Base-by-base conservation (phyloP, 208 protist species). In the Crithidia sp. region DNA sequence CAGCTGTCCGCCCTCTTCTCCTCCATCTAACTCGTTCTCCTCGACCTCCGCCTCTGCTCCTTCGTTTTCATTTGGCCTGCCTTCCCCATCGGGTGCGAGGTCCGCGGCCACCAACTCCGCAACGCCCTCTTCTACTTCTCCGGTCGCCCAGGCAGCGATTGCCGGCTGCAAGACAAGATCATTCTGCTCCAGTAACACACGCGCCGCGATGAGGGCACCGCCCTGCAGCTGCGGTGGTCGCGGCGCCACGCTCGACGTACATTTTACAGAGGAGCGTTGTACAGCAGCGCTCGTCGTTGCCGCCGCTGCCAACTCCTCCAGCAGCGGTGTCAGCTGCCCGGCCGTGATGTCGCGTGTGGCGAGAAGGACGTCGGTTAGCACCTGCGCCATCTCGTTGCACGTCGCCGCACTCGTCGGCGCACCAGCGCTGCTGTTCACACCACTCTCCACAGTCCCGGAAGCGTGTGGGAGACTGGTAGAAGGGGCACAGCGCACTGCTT, bases 331-430 rank as follows among this genome's bases (percentile, higher is more conserved):
- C 4, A 93, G 67, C 75, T 93, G 83, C 39, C 79, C 85, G 2
- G 76, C 13, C 10, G 85, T 86, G 55, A 90, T 75, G 54, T 71
- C 49, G n/a, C 70, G 36, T 3, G 85, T 93, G 17, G 74, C 65
- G 28, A 17, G 59, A 7, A 93, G 72, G 53, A 93, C 67, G 56
- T 93, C 88, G 14, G 45, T 14, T 12, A 93, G 74, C 68, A 93
- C 43, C 53, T 75, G 70, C 41, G 76, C 88, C 85, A 90, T 90
- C 81, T 90, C 85, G 4, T 49, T 62, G 41, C 77, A 76, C 54
- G 72, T 81, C 17, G 77, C 74, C n/a, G 70, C 55, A 4, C 74
- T 85, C n/a, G 79, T 45, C 3, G 70, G 13, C 16, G 40, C 19
- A 39, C 58, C 59, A 64, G 19, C 5, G 5, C 47, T 50, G 17